Conservation (phyloP, 257 asterid genomes). For the Misopates orontium region DNA sequence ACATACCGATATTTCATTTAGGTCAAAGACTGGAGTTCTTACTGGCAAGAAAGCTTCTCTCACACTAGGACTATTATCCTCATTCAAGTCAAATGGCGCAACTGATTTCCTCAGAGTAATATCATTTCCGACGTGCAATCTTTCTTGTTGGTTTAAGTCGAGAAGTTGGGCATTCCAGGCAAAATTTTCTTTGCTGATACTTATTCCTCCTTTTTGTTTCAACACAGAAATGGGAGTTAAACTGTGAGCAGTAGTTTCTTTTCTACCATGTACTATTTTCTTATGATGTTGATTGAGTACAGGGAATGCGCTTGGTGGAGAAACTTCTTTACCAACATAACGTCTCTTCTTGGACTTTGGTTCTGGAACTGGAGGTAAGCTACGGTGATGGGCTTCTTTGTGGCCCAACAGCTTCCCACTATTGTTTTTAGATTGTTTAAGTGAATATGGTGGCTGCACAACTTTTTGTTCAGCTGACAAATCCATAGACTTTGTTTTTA, state of each 20-base stretch:
- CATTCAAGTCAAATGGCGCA: conserved; percentile 55
- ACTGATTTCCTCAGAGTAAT: conserved; percentile 22
- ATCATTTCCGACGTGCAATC: conserved; percentile 35
- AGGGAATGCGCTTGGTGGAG: conserved; percentile 20
- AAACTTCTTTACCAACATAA: conserved; percentile 35
- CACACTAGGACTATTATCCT: conserved; percentile 35
- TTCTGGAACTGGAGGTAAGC: conserved; percentile 51
- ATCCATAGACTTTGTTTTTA: conserved; percentile 36
- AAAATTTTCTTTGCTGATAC: conserved; percentile 29
- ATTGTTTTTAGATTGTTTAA: conserved; percentile 27
- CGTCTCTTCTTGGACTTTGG: conserved; percentile 45
- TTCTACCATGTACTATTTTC: conserved; percentile 28
- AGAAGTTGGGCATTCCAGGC: conserved; percentile 23
- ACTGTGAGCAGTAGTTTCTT: conserved; percentile 28
- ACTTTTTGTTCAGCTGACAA: conserved; percentile 33
- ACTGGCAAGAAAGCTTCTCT: conserved; percentile 43
- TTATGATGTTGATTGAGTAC: conserved; percentile 31
- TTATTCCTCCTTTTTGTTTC: conserved; percentile 35
- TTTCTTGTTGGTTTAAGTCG: conserved; percentile 49
- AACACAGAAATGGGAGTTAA: conserved; percentile 27
- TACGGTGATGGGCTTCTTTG: conserved; percentile 35
- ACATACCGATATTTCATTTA: conserved; percentile 77
- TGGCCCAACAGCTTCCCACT: conserved; percentile 29
- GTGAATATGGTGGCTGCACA: conserved; percentile 18
- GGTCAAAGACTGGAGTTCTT: conserved; percentile 74